Base-by-base conservation (phyloP, 148 eudicot genomes). In the Vaccinium macrocarpon region DNA sequence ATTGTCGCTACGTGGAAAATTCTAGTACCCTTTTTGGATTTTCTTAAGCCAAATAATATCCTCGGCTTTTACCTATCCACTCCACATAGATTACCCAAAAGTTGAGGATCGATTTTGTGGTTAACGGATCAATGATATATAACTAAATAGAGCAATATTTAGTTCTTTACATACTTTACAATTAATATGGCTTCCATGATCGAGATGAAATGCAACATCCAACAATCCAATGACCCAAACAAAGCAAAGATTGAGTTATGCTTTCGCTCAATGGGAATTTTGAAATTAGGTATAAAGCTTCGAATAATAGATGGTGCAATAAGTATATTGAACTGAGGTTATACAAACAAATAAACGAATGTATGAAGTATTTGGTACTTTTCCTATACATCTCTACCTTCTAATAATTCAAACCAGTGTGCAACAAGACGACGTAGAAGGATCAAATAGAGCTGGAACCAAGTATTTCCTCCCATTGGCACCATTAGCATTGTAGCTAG, bases 401-500 rank as follows among this genome's bases (percentile, higher is more conserved):
- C 59, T 4, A 59, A 19, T 1, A 4, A 21, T 62, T 27, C 32
- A 68, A 6, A 79, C 81, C 66, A 79, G 8, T 7, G 66, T 53
- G 49, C 59, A 81, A 48, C 83, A 81, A 1, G 83, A 42, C 1
- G 87, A 81, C 1, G 84, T 85, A 35, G 38, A 35, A 35, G 38
- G 38, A 35, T 35, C 38, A 35, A 35, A 35, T 35, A 35, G 38
- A 35, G 38, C 38, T 3, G 38, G 38, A 35, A 35, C 38, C 38
- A 35, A 35, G 38, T 35, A 35, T 35, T 35, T 85, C 75, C 84
- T 85, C 18, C 81, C 87, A 38, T 48, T 81, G 2, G 57, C 83
- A 48, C 83, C 83, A n/a, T 81, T 35, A 35, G 83, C 83, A 64
- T 85, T 85, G 71, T 85, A 85, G 84, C 87, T 85, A 52, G 81